Evolutionary conservation across 371 early-diverging fungal species (phyloP).

Genomic region (Apophysomyces sp.): DNA sequence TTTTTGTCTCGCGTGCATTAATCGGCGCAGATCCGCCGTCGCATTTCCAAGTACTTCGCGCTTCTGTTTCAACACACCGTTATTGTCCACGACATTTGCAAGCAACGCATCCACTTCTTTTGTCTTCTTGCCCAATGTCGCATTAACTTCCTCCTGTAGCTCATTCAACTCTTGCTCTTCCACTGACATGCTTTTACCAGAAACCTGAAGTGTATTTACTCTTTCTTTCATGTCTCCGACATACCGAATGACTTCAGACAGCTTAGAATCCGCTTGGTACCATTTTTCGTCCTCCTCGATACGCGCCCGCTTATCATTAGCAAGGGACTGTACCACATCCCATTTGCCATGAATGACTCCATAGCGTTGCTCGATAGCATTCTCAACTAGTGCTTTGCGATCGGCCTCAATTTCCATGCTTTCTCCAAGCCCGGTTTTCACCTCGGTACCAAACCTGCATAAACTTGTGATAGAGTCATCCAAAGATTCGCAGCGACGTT

Average conservation of each 20-base stretch:
- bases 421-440: not conserved
- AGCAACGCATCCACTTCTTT: conserved; percentile 15
- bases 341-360: conserved; percentile 17
- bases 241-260: conserved; percentile 29
- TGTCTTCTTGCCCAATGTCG: conserved; percentile 17
- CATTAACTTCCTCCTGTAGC: conserved; percentile 22
- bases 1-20: conserved; percentile 29
- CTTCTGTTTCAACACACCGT: conserved; percentile 18
- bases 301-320: conserved; percentile 7
- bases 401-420: not conserved
- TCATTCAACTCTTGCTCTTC: conserved; percentile 30
- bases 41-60: conserved; percentile 11
- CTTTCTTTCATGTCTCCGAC: conserved; percentile 29
- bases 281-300: conserved; percentile 16
- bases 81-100: conserved; percentile 7
- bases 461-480: conserved; percentile 13
- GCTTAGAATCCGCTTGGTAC: conserved; percentile 16
- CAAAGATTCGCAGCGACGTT: conserved; percentile 11
- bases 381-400: not conserved
- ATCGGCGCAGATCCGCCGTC: conserved; percentile 11
- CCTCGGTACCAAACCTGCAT: not conserved
- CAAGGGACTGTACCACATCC: conserved; percentile 13
- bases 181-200: conserved; percentile 11
- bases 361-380: conserved; percentile 9
- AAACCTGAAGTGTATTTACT: conserved; percentile 26